Conservation (phyloP, 2,329 filamentous ascomycete species). For the Pyrenophora seminiperda region DNA sequence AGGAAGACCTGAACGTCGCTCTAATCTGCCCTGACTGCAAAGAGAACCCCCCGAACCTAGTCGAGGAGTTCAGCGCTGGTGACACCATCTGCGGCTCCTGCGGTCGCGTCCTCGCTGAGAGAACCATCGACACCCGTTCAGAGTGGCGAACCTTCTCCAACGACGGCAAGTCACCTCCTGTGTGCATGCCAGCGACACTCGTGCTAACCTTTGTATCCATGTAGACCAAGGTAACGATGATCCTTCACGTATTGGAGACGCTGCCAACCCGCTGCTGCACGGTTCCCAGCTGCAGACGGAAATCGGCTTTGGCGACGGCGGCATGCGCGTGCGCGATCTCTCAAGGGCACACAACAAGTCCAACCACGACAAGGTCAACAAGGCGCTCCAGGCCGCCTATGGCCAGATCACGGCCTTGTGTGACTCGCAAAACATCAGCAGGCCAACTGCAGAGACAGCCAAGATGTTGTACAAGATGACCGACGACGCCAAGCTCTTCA, state of each 20-base stretch:
- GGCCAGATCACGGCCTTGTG: constrained; percentile 87
- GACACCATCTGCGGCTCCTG: constrained; percentile 94
- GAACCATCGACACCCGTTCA: constrained; percentile 92
- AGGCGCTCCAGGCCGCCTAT: constrained; percentile 78
- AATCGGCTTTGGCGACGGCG: constrained; percentile 81
- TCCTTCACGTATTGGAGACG: constrained; percentile 96
- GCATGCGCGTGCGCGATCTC: constrained; percentile 73
- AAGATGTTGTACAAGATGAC: constrained; percentile 96
- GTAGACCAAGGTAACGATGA: constrained; percentile 86
- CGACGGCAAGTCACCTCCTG: constrained; percentile 60
- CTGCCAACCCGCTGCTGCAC: constrained; percentile 85
- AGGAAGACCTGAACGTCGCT: constrained; percentile 84
- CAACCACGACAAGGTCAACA: constrained; percentile 80
- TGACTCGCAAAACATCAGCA: constrained; percentile 69
- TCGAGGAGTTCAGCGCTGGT: constrained; percentile 89
- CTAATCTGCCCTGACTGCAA: constrained; percentile 88
- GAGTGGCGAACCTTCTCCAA: constrained; percentile 99
- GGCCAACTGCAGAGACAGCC: constrained; percentile 82
- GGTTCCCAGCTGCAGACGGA: constrained; percentile 87
- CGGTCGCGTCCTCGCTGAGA: constrained; percentile 85
- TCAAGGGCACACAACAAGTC: constrained; percentile 83
- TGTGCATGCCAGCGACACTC: not conserved
- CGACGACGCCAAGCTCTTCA: constrained; percentile 90
- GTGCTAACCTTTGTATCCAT: constrained; percentile 4
- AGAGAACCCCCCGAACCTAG: constrained; percentile 86